Percentiles rank a stretch among this genome's conserved stretches.
Evolutionary conservation across 1,139 yeast genomes (phyloP).

Genomic region (Candida sanyaensis): DNA sequence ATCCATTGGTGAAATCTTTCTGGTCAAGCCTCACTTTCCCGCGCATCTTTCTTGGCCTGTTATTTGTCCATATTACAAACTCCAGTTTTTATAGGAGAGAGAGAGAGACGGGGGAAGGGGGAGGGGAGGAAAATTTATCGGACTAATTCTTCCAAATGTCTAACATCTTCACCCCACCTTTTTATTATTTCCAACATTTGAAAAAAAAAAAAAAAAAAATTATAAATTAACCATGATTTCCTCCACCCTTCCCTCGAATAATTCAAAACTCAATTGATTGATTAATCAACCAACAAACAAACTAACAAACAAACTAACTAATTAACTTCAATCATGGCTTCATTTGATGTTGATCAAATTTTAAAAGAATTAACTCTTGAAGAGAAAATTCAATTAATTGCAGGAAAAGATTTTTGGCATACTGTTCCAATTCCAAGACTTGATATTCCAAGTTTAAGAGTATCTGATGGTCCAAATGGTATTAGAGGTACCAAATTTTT

Average conservation of each 20-base stretch:
- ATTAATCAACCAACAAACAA: no score
- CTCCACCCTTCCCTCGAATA: not conserved
- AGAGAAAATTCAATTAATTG: conserved; percentile 50
- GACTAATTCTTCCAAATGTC: no score
- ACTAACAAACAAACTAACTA: not conserved
- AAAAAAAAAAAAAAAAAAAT: not conserved
- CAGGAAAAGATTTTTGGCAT: conserved; percentile 59
- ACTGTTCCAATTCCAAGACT: conserved; percentile 49
- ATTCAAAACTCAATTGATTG: not conserved
- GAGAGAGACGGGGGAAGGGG: no score
- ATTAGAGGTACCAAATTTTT: conserved; percentile 34
- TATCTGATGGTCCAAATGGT: conserved; percentile 40
- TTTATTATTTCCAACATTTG: not conserved
- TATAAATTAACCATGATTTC: not conserved
- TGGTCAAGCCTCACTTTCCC: no score
- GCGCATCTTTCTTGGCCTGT: no score
- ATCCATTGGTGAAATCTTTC: no score
- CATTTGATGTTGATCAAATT: conserved; percentile 44
- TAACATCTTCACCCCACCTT: no score
- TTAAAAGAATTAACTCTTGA: conserved; percentile 41
- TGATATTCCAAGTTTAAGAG: conserved; percentile 31
- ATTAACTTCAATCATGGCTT: not conserved
- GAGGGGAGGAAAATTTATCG: no score
- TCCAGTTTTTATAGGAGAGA: no score
- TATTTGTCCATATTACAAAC: no score